phyloP scores from a whole-genome alignment of 2,329 filamentous ascomycete genomes.

The Colletotrichum tofieldiae region DNA sequence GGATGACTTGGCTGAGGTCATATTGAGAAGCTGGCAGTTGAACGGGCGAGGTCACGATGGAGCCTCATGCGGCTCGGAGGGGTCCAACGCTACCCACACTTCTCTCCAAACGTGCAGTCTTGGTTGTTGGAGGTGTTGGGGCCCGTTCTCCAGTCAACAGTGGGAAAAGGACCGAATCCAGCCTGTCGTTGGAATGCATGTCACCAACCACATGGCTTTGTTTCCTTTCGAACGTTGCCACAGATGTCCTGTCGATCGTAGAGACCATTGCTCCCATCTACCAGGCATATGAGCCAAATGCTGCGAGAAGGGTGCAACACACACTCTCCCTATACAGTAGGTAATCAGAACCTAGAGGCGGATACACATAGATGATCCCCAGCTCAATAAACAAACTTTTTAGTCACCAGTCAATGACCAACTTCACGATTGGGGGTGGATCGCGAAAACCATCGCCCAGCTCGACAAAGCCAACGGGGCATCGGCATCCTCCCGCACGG shows the following conservation, averaged over 20 bases:
- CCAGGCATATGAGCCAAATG: background rate
- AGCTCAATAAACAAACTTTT: background rate
- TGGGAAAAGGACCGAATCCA: constrained; percentile 14
- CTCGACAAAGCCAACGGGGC: background rate
- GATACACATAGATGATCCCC: too few relatives aligned
- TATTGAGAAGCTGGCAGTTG: background rate
- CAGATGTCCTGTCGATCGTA: background rate
- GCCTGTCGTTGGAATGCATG: background rate
- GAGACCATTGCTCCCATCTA: too few relatives aligned
- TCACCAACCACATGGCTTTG: background rate
- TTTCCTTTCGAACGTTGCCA: background rate
- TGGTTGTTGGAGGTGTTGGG: constrained; percentile 23
- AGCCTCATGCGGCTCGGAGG: constrained; percentile 13
- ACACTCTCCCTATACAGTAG: background rate
- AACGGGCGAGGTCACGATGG: constrained; percentile 3
- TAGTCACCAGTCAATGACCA: constrained; percentile 12
- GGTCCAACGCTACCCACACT: constrained; percentile 21
- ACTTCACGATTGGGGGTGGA: constrained; percentile 10
- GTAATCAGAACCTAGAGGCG: too few relatives aligned
- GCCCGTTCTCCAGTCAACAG: constrained; percentile 1
- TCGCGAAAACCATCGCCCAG: constrained; percentile 30
- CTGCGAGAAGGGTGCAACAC: background rate
- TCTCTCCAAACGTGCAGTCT: constrained; percentile 11
- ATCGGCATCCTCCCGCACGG: constrained; percentile 37
- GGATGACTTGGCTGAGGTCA: constrained; percentile 43